These are phyloP conservation scores for Orbilia javanica DNA, from an alignment of 2,329 filamentous ascomycete species.

Conservation along the genomic window DNA sequence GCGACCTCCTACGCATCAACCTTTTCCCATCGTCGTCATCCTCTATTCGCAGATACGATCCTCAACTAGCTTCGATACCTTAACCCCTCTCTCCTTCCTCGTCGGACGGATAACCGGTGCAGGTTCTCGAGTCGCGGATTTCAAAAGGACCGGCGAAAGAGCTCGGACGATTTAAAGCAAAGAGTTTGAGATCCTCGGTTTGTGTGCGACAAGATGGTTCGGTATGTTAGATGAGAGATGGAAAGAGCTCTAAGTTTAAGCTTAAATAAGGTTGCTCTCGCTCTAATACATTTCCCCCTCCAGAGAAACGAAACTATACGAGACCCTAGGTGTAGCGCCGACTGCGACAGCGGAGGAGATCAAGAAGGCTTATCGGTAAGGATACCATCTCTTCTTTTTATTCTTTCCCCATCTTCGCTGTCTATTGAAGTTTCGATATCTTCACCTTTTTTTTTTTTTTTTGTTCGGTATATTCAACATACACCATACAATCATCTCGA, in stretches of 20 bases:
- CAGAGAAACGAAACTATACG: conserved; percentile 95
- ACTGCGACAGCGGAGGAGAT: conserved; percentile 91
- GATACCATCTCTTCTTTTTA: conserved; percentile 43
- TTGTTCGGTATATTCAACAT: conserved; percentile 23
- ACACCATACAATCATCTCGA: conserved; percentile 18
- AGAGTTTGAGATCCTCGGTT: neutral
- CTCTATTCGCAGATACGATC: neutral
- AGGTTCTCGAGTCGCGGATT: conserved; percentile 21
- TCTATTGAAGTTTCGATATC: neutral
- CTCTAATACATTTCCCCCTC: neutral
- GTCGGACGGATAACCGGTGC: neutral
- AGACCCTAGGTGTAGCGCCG: conserved; percentile 82
- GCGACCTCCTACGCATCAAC: neutral
- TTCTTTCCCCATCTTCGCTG: conserved; percentile 38
- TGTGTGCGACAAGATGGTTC: conserved; percentile 41
- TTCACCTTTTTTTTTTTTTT: neutral
- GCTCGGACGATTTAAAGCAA: conserved; percentile 2
- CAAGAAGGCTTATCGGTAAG: conserved; percentile 92
- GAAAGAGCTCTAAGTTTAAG: conserved; percentile 16
- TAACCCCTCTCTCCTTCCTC: neutral
- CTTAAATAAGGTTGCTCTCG: conserved; percentile 15
- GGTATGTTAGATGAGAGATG: conserved; percentile 35
- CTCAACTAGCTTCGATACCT: neutral
- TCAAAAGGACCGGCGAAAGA: neutral
- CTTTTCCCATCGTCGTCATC: neutral